phyloP scores from a whole-genome alignment of 805 yeast genomes.

The Metschnikowia cerradonensis region DNA sequence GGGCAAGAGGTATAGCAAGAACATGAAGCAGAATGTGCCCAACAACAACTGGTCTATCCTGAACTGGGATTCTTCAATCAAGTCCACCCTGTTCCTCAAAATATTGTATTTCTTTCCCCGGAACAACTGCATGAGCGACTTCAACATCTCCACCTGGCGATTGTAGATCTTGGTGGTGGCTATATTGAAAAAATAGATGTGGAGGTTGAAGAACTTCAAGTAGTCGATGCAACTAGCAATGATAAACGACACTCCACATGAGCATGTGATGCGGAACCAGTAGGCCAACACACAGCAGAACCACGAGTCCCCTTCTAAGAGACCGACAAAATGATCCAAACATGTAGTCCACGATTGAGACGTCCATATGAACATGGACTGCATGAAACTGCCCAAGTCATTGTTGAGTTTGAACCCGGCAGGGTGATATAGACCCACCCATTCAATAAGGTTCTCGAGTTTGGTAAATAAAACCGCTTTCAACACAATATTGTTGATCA shows the following conservation, averaged over 20 bases:
- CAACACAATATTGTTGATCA: constrained; percentile 17
- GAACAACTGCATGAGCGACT: constrained; percentile 76
- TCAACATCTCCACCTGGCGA: constrained; percentile 65
- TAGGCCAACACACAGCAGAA: constrained; percentile 3
- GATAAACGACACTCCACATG: constrained; percentile 66
- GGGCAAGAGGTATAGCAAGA: constrained; percentile 74
- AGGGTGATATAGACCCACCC: constrained; percentile 80
- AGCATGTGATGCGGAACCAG: constrained; percentile 18
- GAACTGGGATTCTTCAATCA: constrained; percentile 53
- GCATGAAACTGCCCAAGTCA: constrained; percentile 80
- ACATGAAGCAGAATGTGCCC: constrained; percentile 85
- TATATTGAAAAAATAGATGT: constrained; percentile 70
- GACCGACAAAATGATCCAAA: constrained; percentile 4
- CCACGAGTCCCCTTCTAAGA: constrained; percentile 3
- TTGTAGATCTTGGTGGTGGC: constrained; percentile 75
- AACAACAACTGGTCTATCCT: constrained; percentile 81
- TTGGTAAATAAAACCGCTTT: constrained; percentile 38
- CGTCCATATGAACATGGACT: constrained; percentile 84
- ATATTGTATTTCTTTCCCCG: constrained; percentile 86
- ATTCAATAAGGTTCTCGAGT: constrained; percentile 48
- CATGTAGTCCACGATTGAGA: constrained; percentile 56
- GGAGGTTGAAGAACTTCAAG: constrained; percentile 59
- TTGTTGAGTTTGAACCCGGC: constrained; percentile 90
- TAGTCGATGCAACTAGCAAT: constrained; percentile 65
- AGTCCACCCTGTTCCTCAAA: constrained; percentile 80